Evolutionary conservation across 768 basidiomycete genomes (phyloP).

Genomic region (Suillus cothurnatus): DNA sequence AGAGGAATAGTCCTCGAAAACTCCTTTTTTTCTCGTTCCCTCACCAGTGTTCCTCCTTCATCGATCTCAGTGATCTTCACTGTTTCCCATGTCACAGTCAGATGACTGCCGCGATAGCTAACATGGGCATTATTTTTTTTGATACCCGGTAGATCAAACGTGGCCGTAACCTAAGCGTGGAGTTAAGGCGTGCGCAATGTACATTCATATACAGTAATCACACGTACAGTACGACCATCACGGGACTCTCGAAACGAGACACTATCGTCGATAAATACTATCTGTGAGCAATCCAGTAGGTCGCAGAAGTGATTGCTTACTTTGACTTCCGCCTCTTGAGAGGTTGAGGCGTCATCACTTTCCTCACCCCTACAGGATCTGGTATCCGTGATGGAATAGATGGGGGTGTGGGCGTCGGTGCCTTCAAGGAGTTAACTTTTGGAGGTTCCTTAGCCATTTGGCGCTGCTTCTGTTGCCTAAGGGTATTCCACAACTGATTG

Average conservation of each 20-base stretch:
- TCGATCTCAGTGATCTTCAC: constrained; percentile 61
- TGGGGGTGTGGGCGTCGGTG: constrained; percentile 11
- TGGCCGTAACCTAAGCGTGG: constrained; percentile 55
- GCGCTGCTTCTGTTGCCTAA: constrained; percentile 65
- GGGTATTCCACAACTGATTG: constrained; percentile 65
- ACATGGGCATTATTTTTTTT: constrained; percentile 76
- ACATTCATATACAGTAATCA: constrained; percentile 17
- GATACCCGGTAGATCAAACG: constrained; percentile 70
- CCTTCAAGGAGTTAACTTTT: constrained; percentile 70
- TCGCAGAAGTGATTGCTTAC: constrained; percentile 42
- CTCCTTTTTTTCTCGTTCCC: constrained; percentile 64
- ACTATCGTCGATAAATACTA: constrained; percentile 38
- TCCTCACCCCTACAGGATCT: constrained; percentile 28
- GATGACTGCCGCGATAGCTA: constrained; percentile 61
- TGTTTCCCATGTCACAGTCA: constrained; percentile 69
- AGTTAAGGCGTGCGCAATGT: constrained; percentile 22
- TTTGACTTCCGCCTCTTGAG: constrained; percentile 65
- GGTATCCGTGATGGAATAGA: constrained; percentile 27
- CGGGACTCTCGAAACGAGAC: constrained; percentile 71
- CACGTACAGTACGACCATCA: constrained; percentile 58
- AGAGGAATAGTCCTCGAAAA: constrained; percentile 70
- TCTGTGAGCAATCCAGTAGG: background rate
- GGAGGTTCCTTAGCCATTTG: constrained; percentile 68
- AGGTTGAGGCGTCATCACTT: constrained; percentile 37
- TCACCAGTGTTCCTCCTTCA: constrained; percentile 59